Evolutionary conservation across 495 filamentous ascomycete species (phyloP), one percentile per base, ranked within the genome.

Genomic region (Lasiosphaeria miniovina): DNA sequence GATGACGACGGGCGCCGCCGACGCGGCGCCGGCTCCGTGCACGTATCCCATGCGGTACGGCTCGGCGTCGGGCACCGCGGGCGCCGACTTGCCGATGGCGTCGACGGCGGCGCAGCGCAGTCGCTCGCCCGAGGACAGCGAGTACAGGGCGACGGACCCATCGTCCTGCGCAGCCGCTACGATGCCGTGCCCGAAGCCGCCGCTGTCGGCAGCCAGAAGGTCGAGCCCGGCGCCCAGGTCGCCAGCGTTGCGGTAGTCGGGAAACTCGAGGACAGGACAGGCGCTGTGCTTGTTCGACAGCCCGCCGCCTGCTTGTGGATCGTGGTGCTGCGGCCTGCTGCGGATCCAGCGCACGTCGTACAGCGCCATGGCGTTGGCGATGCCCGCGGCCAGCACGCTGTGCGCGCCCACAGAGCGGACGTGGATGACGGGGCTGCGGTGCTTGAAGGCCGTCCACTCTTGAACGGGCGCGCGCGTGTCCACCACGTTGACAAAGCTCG

Each of bases 161-260:
- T 75, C 73, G 52, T 75, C 74, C 36, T 80, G 75, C 1, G 76
- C 74, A 0, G 77, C 72, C 3, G 75, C 77, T 8, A 75, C 73
- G 10, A 75, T 8, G 10, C 74, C 76, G 12, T 43, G 12, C 43
- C 38, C 38, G 1, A 49, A 34, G 12, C 61, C 55, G 56, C 59
- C 0, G 57, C 55, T 0, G 69, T 64, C 3, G 50, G 53, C 6
- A 54, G 32, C n/a, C 34, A 71, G 63, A 10, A 74, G 65, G 36
- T 74, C 75, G 11, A 78, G 57, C 10, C 77, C 78, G 17, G 71
- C 69, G 7, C 70, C 38, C 31, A 74, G 24, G 34, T 68, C 66
- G 0, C 71, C 68, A 3, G 48, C 55, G 65, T 78, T 79, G 48
- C 58, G 58, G 61, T 77, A 79, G 3, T 61, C 63, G 0, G 67